Conservation (phyloP, 495 filamentous ascomycete genomes). For the Aspergillus mulundensis region DNA sequence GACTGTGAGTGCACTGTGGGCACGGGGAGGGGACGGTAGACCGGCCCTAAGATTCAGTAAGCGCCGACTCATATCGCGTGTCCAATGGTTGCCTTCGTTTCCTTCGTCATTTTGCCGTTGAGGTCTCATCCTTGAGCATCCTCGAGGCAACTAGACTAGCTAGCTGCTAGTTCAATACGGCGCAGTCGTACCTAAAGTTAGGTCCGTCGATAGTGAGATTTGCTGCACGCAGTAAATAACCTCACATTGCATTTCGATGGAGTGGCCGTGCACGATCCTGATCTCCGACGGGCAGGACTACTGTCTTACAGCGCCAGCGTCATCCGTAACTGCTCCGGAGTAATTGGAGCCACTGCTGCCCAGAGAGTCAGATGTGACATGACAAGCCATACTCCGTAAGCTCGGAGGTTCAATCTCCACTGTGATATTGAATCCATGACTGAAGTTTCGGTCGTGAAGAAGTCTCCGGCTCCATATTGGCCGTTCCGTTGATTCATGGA, state of each 20-base stretch:
- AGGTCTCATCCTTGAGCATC: neutral
- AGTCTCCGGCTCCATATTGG: neutral
- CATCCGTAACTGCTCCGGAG: neutral
- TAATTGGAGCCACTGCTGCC: neutral
- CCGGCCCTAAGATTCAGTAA: neutral
- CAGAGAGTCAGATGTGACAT: too few species aligned
- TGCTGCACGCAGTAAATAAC: constrained; percentile 28
- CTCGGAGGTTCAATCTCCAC: neutral
- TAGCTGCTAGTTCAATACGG: neutral
- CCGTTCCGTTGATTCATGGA: neutral
- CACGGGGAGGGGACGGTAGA: neutral
- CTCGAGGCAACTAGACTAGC: too few species aligned
- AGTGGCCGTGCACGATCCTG: constrained; percentile 17
- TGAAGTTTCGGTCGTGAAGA: neutral
- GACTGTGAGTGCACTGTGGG: neutral
- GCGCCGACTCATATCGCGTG: neutral
- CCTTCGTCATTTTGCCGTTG: neutral
- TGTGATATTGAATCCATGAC: neutral
- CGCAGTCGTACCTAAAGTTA: neutral
- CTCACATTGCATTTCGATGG: constrained; percentile 23
- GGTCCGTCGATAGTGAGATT: neutral
- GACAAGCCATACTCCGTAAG: too few species aligned
- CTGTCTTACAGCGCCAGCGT: neutral
- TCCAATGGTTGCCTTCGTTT: neutral
- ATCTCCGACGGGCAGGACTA: neutral